Conservation (phyloP, 1,284 basidiomycete genomes). For the Apiotrichum siamense region DNA sequence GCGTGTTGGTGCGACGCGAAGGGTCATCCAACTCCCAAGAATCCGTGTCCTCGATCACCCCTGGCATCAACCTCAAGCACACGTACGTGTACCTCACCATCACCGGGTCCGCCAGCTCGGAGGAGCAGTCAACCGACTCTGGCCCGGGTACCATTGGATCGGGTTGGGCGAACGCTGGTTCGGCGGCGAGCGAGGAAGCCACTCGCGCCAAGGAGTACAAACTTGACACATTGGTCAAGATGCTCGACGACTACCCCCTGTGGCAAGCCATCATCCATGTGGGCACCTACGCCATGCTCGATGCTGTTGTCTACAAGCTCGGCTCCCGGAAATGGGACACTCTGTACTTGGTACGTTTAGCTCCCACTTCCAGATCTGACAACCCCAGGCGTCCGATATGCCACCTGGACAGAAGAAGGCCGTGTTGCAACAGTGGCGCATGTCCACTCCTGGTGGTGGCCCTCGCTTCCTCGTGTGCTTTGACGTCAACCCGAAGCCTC, state of each 20-base stretch:
- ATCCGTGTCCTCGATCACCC: slow-evolving; percentile 44
- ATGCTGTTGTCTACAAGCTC: slow-evolving; percentile 83
- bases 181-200: slow-evolving; percentile 63
- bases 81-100: slow-evolving; percentile 90
- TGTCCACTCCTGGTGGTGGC: slow-evolving; percentile 30
- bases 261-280: slow-evolving; percentile 83
- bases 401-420: slow-evolving; percentile 59
- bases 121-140: slow-evolving; percentile 53
- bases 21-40: slow-evolving; percentile 56
- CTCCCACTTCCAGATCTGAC: background rate
- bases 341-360: slow-evolving; percentile 55
- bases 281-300: slow-evolving; percentile 74
- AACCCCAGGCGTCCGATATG: slow-evolving; percentile 55
- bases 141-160: slow-evolving; percentile 87
- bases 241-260: slow-evolving; percentile 70
- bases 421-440: slow-evolving; percentile 55
- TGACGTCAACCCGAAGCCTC: slow-evolving; percentile 80
- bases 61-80: slow-evolving; percentile 70
- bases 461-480: slow-evolving; percentile 73
- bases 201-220: slow-evolving; percentile 94
- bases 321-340: slow-evolving; percentile 76
- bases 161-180: slow-evolving; percentile 53
- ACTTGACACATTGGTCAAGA: slow-evolving; percentile 84
- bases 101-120: slow-evolving; percentile 68
- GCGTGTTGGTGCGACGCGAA: slow-evolving; percentile 92